Evolutionary conservation across 306 rosid species (phyloP), one percentile per base, ranked within the genome.

Genomic region (Dryas alaskensis): DNA sequence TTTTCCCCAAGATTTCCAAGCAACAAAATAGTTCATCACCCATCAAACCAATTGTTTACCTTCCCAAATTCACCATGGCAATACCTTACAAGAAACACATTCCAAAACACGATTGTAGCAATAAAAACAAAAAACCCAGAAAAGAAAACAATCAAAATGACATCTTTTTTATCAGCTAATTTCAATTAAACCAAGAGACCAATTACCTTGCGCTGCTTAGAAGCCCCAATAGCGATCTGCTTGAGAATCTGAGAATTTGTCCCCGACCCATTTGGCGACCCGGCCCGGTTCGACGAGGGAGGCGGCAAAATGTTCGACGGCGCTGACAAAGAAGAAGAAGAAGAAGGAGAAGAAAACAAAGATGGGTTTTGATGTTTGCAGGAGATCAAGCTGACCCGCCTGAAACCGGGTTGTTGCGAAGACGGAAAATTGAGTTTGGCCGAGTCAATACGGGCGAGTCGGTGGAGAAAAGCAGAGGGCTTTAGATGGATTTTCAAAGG

Each of bases 131-230:
- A 19, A 61, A 69, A 70, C 10, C 31, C 12, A 3, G 6, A 54
- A n/a, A n/a, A 22, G 19, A 70, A 55, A 22, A 53, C 43, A 71
- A 46, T 55, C 42, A 46, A 39, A 40, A 11, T 22, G 4, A 7
- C 37, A 45, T 4, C 17, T 6, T 55, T 40, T 27, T 5, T 0
- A 53, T 16, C 50, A 50, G 25, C 65, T 9, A 9, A 39, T 13
- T 10, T 37, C 44, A 54, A 16, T 73, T 27, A 12, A 17, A 22
- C 3, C 19, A 25, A 59, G 19, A 70, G 72, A 45, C 37, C 2
- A 61, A 42, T 77, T 77, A 92, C 98, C 96, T 89, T 93, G 44
- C 80, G 80, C 57, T 81, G 74, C 65, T 73, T 71, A 31, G 74
- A 55, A 83, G 59, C 72, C 49, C 66, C 78, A 43, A 46, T 51